Evolutionary conservation across 1,284 basidiomycete species (phyloP).

Genomic region (Boletellus deceptivus): DNA sequence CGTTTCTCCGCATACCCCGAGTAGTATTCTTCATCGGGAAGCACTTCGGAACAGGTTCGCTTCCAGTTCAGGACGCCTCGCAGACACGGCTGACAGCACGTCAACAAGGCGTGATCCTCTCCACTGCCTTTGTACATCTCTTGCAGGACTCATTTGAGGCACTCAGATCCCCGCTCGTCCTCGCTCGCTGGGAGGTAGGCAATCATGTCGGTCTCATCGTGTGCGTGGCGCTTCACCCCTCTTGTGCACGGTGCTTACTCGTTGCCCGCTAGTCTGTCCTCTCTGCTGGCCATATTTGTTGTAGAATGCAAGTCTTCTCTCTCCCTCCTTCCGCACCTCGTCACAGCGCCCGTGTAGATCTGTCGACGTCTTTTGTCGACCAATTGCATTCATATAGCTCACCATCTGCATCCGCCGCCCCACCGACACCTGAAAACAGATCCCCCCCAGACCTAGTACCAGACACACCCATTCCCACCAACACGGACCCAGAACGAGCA

Average conservation of each 20-base stretch:
- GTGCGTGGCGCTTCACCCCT: conserved; percentile 42
- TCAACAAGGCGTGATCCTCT: conserved; percentile 63
- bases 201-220: conserved; percentile 67
- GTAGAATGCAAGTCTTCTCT: conserved; percentile 61
- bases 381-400: conserved; percentile 60
- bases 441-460: conserved; percentile 12
- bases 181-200: conserved; percentile 45
- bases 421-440: conserved; percentile 13
- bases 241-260: conserved; percentile 1
- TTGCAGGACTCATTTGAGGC: conserved; percentile 71
- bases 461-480: conserved; percentile 5
- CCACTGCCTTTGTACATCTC: conserved; percentile 77
- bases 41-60: conserved; percentile 74
- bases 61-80: neutral
- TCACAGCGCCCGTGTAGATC: conserved; percentile 40
- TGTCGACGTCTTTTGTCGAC: conserved; percentile 72
- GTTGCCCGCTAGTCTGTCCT: conserved; percentile 46
- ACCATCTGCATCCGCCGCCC: conserved; percentile 47
- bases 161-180: conserved; percentile 48
- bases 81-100: neutral
- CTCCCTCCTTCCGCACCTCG: neutral
- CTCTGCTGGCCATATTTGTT: conserved; percentile 67
- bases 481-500: conserved; percentile 12
- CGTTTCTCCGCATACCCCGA: conserved; percentile 56
- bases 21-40: conserved; percentile 76